These are phyloP conservation scores for Talaromyces albobiverticillius DNA, from an alignment of 2,329 filamentous ascomycete species.

Conservation along the genomic window DNA sequence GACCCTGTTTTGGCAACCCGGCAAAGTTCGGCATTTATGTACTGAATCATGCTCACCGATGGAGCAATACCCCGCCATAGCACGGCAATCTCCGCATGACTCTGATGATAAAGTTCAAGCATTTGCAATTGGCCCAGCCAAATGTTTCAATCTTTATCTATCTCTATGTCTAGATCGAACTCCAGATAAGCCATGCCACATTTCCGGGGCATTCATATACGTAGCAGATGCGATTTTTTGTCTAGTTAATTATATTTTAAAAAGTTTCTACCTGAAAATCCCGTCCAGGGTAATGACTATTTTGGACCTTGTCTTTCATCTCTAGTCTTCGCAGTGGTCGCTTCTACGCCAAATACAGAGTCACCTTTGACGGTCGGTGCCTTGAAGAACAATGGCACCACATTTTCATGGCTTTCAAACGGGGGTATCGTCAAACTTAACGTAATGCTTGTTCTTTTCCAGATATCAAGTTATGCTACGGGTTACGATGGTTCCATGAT, in stretches of 20 bases:
- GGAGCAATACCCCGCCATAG: background rate
- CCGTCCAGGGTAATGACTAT: background rate
- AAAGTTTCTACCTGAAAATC: background rate
- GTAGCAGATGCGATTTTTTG: background rate
- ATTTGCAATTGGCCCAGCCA: background rate
- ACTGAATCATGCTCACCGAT: background rate
- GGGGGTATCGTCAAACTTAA: background rate
- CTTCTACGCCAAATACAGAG: background rate
- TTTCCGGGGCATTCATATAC: background rate
- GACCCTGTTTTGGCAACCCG: background rate
- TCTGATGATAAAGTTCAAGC: background rate
- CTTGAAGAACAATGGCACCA: constrained; percentile 3
- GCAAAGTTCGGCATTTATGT: background rate
- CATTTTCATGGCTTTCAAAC: background rate
- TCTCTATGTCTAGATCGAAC: no score
- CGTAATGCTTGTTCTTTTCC: background rate
- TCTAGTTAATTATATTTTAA: background rate
- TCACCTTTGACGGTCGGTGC: constrained; percentile 7
- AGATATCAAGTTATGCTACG: constrained; percentile 3
- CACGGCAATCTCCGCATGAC: constrained; percentile 1
- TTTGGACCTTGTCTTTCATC: background rate
- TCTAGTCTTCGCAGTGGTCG: background rate
- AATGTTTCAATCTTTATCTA: no score
- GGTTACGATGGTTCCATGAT: constrained; percentile 25
- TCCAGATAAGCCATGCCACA: background rate